A percentile compares a stretch with the other conserved stretches of the same genome.
These are phyloP conservation scores for Phytophthora hybrid DNA, from an alignment of 352 stramenopile species.

Conservation along the genomic window DNA sequence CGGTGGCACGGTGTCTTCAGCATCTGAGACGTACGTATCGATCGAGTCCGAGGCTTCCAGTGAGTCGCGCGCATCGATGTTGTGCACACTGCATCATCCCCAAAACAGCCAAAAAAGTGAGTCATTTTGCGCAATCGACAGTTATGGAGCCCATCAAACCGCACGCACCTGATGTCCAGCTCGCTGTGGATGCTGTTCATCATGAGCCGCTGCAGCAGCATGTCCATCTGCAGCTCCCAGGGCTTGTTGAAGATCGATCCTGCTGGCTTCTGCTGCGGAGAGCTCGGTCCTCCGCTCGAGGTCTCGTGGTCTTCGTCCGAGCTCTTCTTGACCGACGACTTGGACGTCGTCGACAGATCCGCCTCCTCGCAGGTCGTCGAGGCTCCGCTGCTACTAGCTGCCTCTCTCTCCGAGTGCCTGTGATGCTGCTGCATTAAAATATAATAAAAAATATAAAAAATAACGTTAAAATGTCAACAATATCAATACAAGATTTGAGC, in stretches of 20 bases:
- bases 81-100: constrained; percentile 61
- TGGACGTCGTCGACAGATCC: constrained; percentile 42
- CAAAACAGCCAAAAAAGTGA: constrained; percentile 15
- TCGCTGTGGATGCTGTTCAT: constrained; percentile 81
- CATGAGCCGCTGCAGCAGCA: constrained; percentile 87
- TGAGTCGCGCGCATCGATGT: constrained; percentile 73
- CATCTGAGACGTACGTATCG: constrained; percentile 52
- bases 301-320: constrained; percentile 25
- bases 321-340: constrained; percentile 29
- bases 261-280: constrained; percentile 16
- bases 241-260: constrained; percentile 50
- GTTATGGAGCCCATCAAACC: neutral
- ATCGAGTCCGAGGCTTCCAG: constrained; percentile 49
- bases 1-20: constrained; percentile 22
- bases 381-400: constrained; percentile 31
- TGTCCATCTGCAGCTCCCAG: constrained; percentile 89
- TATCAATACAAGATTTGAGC: too few relatives aligned
- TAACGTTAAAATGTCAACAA: neutral
- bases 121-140: constrained; percentile 28
- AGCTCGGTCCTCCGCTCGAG: neutral
- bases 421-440: constrained; percentile 20
- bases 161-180: constrained; percentile 70
- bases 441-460: neutral
- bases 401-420: constrained; percentile 25
- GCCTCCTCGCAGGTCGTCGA: constrained; percentile 38